Base-by-base conservation (phyloP, 2,329 filamentous ascomycete genomes). In the Colletotrichum limetticola region DNA sequence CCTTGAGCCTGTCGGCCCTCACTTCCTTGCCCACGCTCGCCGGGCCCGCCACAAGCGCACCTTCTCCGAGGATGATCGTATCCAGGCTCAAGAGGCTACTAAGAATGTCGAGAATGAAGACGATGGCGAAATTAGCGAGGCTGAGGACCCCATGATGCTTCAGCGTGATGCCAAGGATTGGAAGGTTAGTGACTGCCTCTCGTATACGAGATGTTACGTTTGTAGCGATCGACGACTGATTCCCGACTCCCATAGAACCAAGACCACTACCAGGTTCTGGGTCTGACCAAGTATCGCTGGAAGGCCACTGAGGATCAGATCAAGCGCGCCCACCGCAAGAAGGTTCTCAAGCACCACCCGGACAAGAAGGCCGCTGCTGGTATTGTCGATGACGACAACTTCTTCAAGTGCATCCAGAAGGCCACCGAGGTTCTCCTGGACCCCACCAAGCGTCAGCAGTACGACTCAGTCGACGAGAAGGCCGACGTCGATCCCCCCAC, bases 361-460 rank as follows among this genome's bases (percentile, higher is more conserved):
- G 97, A 99, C 85, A 99, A 99, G 92, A 97, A 97, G 88, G 97
- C 97, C 19, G 97, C 97, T 32, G 90, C 92, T 60, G 97, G 97
- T 74, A 90, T 91, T 79, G 90, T 91, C 78, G 95, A 98, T 80
- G 96, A 98, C 85, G 97, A 99, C 84, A 94, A 94, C 83, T 99
- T 99, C 89, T 99, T 99, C 93, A 99, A 99, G 90, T 99, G 97
- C 85, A 99, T 99, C 84, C 97, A 99, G 84, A 98, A 98, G 85
- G 97, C 97, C 71, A 96, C 93, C 79, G 97, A 99, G 80, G 90
- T 98, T 65, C 93, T 99, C 22, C 90, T 95, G 68, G 97, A 99
- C 86, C 97, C 97, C 64, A 89, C 92, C 83, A 97, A 95, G 87
- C 94, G 97, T 75, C 92, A 95, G 72, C 97, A 99, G 86, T 99